Conservation (phyloP, 2,329 filamentous ascomycete genomes). For the Aspergillus transmontanensis region DNA sequence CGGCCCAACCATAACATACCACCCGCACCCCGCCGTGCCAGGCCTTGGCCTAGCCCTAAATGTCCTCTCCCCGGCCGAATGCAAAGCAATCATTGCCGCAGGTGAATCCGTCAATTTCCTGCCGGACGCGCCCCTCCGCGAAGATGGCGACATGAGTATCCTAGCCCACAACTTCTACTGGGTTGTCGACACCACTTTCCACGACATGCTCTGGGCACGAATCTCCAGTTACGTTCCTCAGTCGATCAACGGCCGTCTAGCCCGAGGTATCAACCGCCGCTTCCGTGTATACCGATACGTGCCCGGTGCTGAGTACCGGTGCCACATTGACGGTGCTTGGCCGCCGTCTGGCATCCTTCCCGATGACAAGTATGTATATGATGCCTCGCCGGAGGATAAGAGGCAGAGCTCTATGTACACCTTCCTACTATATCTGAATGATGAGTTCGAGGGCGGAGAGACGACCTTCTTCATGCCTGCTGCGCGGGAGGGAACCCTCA, state of each 20-base stretch:
- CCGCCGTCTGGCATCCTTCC: slow-evolving; percentile 67
- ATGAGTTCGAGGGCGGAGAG: slow-evolving; percentile 72
- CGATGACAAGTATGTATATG: slow-evolving; percentile 65
- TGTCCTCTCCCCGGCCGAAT: slow-evolving; percentile 64
- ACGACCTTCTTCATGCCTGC: slow-evolving; percentile 72
- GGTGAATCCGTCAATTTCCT: slow-evolving; percentile 67
- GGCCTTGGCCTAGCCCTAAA: slow-evolving; percentile 62
- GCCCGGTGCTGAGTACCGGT: slow-evolving; percentile 70
- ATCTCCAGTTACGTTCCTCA: slow-evolving; percentile 61
- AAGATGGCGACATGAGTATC: slow-evolving; percentile 66
- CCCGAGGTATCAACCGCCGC: slow-evolving; percentile 67
- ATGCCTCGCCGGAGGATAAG: slow-evolving; percentile 60
- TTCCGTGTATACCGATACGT: slow-evolving; percentile 75
- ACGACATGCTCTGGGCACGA: slow-evolving; percentile 64
- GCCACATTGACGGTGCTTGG: slow-evolving; percentile 73
- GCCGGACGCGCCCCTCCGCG: slow-evolving; percentile 67
- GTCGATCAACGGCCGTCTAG: slow-evolving; percentile 57
- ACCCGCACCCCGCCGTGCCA: slow-evolving; percentile 65
- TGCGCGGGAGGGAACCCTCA: slow-evolving; percentile 64
- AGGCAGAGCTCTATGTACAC: slow-evolving; percentile 71
- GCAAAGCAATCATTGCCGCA: slow-evolving; percentile 66
- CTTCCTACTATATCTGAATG: slow-evolving; percentile 70
- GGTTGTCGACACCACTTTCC: slow-evolving; percentile 66
- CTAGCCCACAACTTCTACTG: slow-evolving; percentile 75
- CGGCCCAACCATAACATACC: slow-evolving; percentile 53